A percentile compares a stretch with the other conserved stretches of the same genome.
Conservation (phyloP, 257 asterid species). For the Schizonepeta tenuifolia region DNA sequence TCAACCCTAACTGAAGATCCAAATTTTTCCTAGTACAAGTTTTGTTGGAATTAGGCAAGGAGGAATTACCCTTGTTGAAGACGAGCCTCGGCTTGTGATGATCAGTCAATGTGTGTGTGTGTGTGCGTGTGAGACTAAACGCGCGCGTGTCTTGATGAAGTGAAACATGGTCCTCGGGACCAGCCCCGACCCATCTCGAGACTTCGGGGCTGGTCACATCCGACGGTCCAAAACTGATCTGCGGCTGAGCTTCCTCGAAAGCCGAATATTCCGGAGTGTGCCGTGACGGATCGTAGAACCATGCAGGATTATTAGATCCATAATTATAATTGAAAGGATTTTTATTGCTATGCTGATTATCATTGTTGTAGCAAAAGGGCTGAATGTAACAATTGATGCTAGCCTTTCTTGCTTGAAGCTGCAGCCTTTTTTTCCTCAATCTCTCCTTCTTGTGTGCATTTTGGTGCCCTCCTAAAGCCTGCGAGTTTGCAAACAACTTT, state of each 20-base stretch:
- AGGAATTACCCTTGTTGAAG: constrained; percentile 3
- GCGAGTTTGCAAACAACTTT: constrained; percentile 77
- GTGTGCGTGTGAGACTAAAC: constrained; percentile 52
- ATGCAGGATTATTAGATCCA: constrained; percentile 44
- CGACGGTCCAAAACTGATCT: constrained; percentile 56
- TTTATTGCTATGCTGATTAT: constrained; percentile 6
- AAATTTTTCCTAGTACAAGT: constrained; percentile 46
- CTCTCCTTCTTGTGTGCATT: constrained; percentile 98
- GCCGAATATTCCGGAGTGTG: constrained; percentile 36
- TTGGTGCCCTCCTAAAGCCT: constrained; percentile 95
- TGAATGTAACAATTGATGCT: constrained; percentile 66
- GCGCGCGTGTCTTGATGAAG: constrained; percentile 38
- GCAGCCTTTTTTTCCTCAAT: constrained; percentile 75
- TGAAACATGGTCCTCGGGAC: constrained; percentile 21
- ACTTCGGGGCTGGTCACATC: constrained; percentile 22
- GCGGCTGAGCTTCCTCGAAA: constrained; percentile 64
- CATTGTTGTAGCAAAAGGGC: constrained; percentile 44
- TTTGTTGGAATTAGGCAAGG: constrained; percentile 44
- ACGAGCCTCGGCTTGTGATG: constrained; percentile 32
- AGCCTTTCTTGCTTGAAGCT: constrained; percentile 81
- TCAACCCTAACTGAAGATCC: constrained; percentile 82
- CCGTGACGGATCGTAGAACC: constrained; percentile 57
- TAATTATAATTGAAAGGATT: constrained; percentile 26
- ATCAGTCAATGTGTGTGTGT: constrained; percentile 36
- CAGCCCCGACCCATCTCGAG: constrained; percentile 39